These are phyloP conservation scores for Obba rivulosa DNA, from an alignment of 768 basidiomycete genomes.

Conservation along the genomic window DNA sequence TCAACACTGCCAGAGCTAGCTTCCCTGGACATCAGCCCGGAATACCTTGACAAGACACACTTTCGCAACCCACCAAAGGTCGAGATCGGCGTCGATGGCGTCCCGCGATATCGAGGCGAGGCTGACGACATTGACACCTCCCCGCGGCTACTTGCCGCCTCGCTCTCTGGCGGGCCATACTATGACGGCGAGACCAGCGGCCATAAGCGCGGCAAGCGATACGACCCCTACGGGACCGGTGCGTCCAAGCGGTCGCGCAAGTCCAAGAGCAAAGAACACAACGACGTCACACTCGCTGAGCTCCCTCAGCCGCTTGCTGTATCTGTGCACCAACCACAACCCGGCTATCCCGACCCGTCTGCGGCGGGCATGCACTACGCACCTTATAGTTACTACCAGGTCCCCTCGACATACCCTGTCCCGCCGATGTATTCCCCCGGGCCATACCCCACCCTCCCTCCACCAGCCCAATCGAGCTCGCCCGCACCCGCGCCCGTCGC, in stretches of 20 bases:
- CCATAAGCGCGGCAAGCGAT: slow-evolving; percentile 26
- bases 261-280: slow-evolving; percentile 15
- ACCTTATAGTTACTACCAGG: slow-evolving; percentile 15
- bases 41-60: slow-evolving; percentile 86
- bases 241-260: slow-evolving; percentile 19
- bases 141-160: slow-evolving; percentile 22
- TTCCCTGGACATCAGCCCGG: slow-evolving; percentile 78
- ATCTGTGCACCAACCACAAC: slow-evolving; percentile 9
- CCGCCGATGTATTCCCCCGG: slow-evolving; percentile 11
- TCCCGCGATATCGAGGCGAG: slow-evolving; percentile 78
- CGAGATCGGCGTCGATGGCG: slow-evolving; percentile 78
- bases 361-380: slow-evolving; percentile 8
- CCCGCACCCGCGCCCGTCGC: slow-evolving; percentile 4
- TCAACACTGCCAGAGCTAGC: slow-evolving; percentile 86
- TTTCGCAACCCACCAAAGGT: slow-evolving; percentile 90
- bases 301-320: slow-evolving; percentile 6
- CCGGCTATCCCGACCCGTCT: slow-evolving; percentile 7
- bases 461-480: slow-evolving; percentile 6
- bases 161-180: slow-evolving; percentile 18
- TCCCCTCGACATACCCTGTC: slow-evolving; percentile 6
- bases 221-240: slow-evolving; percentile 25
- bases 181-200: slow-evolving; percentile 14
- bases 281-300: slow-evolving; percentile 11
- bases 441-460: slow-evolving; percentile 8
- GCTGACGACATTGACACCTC: slow-evolving; percentile 55